Conservation (phyloP, 306 rosid genomes). For the Fragaria vesca region DNA sequence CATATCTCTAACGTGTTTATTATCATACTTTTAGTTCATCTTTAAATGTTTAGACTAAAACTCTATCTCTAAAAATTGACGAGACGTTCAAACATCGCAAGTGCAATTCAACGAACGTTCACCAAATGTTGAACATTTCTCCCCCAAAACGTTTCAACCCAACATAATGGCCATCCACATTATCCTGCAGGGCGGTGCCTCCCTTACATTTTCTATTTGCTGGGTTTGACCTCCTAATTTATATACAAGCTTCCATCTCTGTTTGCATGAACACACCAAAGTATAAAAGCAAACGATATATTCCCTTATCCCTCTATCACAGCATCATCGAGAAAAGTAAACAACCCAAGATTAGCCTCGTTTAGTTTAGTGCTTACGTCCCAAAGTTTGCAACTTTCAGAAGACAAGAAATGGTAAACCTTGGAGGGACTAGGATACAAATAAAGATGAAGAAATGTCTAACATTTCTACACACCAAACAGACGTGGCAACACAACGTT, state of each 20-base stretch:
- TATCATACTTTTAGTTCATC: too few relatives aligned
- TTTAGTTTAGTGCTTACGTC: background rate
- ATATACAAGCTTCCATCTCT: background rate
- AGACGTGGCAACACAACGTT: slow-evolving; percentile 6
- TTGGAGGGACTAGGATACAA: background rate
- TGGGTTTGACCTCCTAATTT: background rate
- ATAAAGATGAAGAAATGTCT: background rate
- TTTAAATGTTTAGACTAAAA: too few relatives aligned
- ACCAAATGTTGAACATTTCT: background rate
- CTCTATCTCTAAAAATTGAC: background rate
- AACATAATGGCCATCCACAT: background rate
- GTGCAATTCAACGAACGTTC: background rate
- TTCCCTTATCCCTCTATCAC: background rate
- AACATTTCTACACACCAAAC: too few relatives aligned
- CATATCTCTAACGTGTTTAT: too few relatives aligned
- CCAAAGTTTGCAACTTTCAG: background rate
- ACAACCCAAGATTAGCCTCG: background rate
- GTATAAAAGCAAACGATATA: background rate
- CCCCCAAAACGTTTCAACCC: background rate
- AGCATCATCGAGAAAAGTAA: background rate
- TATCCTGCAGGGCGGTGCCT: background rate
- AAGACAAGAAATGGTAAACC: background rate
- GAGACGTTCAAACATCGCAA: background rate
- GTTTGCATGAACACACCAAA: background rate
- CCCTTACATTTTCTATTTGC: background rate